phyloP scores from a whole-genome alignment of 768 basidiomycete genomes.

The Tylopilus plumbeoviolaceoides region DNA sequence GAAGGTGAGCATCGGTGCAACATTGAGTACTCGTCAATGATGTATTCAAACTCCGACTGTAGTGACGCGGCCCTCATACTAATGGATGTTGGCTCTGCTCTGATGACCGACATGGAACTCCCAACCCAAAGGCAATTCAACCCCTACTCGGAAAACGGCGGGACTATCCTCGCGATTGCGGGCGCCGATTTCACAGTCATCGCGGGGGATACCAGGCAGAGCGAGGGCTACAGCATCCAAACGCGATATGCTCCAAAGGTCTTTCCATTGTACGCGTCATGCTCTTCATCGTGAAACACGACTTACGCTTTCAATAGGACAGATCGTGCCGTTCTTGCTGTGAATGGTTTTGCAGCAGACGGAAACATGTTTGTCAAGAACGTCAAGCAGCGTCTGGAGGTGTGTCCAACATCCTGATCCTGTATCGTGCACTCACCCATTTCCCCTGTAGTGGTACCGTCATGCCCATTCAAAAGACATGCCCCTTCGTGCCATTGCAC shows the following conservation, averaged over 20 bases:
- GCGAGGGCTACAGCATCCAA: conserved; percentile 96
- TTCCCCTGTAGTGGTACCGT: conserved; percentile 77
- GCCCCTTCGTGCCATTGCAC: conserved; percentile 95
- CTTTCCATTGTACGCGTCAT: conserved; percentile 73
- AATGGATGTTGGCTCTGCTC: background rate
- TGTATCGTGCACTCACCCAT: background rate
- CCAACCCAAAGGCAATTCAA: conserved; percentile 68
- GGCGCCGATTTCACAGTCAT: conserved; percentile 92
- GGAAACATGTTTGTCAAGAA: conserved; percentile 98
- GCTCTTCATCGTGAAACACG: too few relatives aligned
- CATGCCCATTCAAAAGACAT: conserved; percentile 97
- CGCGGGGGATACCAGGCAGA: conserved; percentile 95
- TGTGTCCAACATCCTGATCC: conserved; percentile 34
- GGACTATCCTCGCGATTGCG: conserved; percentile 94
- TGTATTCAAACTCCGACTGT: conserved; percentile 6
- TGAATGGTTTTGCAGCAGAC: conserved; percentile 97
- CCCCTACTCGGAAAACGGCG: conserved; percentile 91
- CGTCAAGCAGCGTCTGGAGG: conserved; percentile 93
- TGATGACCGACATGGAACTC: conserved; percentile 13
- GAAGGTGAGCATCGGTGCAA: too few relatives aligned
- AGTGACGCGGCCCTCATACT: conserved; percentile 14
- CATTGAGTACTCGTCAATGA: too few relatives aligned
- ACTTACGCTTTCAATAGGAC: conserved; percentile 49
- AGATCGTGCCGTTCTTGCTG: conserved; percentile 88
- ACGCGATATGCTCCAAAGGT: conserved; percentile 96